Conservation (phyloP, 192 early-diverging fungal genomes). For the Backusella psychrophila region DNA sequence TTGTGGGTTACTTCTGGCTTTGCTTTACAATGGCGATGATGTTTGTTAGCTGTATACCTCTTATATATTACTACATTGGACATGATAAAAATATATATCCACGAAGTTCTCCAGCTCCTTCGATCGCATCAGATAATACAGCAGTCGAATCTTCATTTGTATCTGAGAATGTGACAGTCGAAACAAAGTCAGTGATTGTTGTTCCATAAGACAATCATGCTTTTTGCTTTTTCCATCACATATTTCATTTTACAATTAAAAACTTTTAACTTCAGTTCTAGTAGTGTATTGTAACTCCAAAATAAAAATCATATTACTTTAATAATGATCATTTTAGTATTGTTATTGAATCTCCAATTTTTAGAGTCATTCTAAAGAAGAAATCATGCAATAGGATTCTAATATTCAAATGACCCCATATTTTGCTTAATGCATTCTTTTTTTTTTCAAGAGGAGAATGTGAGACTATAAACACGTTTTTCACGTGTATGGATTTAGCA, state of each 20-base stretch:
- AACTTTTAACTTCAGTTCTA: neutral
- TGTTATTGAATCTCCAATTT: too few species aligned
- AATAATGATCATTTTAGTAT: too few species aligned
- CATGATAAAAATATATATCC: neutral
- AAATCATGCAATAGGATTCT: too few species aligned
- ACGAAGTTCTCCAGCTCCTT: neutral
- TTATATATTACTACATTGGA: neutral
- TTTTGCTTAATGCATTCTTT: too few species aligned
- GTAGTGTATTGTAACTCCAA: too few species aligned
- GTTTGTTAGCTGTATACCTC: neutral
- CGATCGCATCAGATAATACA: neutral
- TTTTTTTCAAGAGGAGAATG: neutral
- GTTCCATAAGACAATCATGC: neutral
- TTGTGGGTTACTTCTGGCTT: constrained; percentile 3
- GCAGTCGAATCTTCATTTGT: neutral
- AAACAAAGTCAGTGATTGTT: neutral
- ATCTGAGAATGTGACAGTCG: neutral
- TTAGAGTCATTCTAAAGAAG: too few species aligned
- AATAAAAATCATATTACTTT: too few species aligned
- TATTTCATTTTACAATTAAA: neutral
- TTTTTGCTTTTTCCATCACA: neutral
- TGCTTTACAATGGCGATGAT: neutral
- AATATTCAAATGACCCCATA: too few species aligned
- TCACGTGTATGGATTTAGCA: neutral
- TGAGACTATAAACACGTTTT: neutral